Percentiles rank a stretch among this genome's conserved stretches.
These are phyloP conservation scores for Cetradonia linearis DNA, from an alignment of 495 filamentous ascomycete species.

Conservation along the genomic window DNA sequence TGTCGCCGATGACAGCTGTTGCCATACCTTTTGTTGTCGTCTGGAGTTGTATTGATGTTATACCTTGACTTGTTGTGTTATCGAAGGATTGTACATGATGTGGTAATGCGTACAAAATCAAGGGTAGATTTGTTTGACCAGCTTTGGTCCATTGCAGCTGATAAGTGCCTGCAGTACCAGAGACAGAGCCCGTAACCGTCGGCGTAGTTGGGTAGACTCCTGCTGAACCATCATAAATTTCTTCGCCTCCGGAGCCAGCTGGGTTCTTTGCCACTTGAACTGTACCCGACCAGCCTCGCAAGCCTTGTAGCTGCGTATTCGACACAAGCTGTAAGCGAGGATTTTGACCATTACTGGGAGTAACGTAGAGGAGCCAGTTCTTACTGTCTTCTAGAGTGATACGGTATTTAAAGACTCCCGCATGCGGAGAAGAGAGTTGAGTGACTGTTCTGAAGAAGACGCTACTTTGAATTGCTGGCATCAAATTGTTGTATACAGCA, in stretches of 20 bases:
- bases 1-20: conserved; percentile 60
- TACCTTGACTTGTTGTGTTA: conserved; percentile 39
- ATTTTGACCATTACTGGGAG: conserved; percentile 37
- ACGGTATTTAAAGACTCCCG: conserved; percentile 68
- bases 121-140: conserved; percentile 40
- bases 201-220: conserved; percentile 62
- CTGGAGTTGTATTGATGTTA: conserved; percentile 52
- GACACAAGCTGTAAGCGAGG: conserved; percentile 42
- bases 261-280: conserved; percentile 76
- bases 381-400: conserved; percentile 59
- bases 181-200: conserved; percentile 51
- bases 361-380: conserved; percentile 73
- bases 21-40: conserved; percentile 83
- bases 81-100: conserved; percentile 77
- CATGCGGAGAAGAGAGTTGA: conserved; percentile 42
- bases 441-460: conserved; percentile 63
- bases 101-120: conserved; percentile 83
- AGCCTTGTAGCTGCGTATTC: conserved; percentile 40
- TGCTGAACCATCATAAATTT: conserved; percentile 60
- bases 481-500: conserved; percentile 57
- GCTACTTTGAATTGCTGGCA: conserved; percentile 62
- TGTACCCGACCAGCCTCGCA: conserved; percentile 49
- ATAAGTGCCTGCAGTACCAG: conserved; percentile 56
- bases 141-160: conserved; percentile 57
- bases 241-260: conserved; percentile 48